A percentile compares a stretch with the other conserved stretches of the same genome.
Conservation (phyloP, 768 basidiomycete species). For the Leucosporidium yakuticum region DNA sequence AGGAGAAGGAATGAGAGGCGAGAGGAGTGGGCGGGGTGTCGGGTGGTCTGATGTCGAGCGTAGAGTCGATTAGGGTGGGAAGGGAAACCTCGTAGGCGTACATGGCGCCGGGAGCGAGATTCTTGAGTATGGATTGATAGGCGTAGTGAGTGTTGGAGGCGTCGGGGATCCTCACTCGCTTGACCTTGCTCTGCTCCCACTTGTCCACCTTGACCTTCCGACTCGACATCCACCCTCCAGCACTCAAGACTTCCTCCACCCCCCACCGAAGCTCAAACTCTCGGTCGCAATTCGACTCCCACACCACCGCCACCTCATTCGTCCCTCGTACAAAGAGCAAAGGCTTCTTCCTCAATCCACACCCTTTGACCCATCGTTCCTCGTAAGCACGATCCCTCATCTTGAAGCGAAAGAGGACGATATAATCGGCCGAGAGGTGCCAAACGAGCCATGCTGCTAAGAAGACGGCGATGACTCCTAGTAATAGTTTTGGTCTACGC, state of each 20-base stretch:
- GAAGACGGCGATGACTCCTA: background rate
- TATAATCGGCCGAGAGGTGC: background rate
- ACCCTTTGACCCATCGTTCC: constrained; percentile 14
- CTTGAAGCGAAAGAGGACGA: constrained; percentile 24
- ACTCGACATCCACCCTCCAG: background rate
- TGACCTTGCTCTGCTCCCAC: background rate
- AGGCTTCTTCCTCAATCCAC: constrained; percentile 29
- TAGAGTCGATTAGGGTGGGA: background rate
- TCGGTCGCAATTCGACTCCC: constrained; percentile 19
- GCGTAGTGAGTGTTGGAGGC: constrained; percentile 2
- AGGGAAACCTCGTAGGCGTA: constrained; percentile 19
- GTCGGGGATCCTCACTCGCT: background rate
- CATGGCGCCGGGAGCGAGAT: background rate
- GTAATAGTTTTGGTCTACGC: background rate
- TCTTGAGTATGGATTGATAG: constrained; percentile 5
- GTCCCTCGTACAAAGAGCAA: constrained; percentile 21
- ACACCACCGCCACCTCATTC: constrained; percentile 15
- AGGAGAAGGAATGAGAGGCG: constrained; percentile 12
- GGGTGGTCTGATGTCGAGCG: background rate
- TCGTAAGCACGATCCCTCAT: constrained; percentile 19
- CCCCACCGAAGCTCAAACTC: constrained; percentile 11
- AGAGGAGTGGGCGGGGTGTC: background rate
- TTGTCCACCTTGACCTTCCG: background rate
- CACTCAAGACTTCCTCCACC: background rate
- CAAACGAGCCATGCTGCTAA: background rate